Evolutionary conservation across 1,284 basidiomycete genomes (phyloP).

Genomic region (Microbotryum violaceum): DNA sequence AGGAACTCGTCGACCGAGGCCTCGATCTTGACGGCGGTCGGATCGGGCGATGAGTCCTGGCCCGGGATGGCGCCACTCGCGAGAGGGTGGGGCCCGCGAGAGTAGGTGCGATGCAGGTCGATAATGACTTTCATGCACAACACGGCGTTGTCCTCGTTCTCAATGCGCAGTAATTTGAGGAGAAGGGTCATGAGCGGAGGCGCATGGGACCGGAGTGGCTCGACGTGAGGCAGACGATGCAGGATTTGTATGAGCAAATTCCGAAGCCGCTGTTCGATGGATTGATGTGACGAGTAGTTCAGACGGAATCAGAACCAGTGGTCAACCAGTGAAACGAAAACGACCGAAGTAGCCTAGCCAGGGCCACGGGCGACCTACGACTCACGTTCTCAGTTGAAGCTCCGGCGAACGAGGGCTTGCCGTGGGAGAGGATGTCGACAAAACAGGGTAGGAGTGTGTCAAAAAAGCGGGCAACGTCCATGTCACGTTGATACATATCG

Average conservation of each 20-base stretch:
- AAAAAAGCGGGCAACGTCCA: slow-evolving; percentile 62
- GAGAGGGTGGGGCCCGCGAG: slow-evolving; percentile 29
- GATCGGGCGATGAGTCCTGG: slow-evolving; percentile 44
- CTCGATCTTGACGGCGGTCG: slow-evolving; percentile 48
- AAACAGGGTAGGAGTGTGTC: slow-evolving; percentile 61
- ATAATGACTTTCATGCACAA: slow-evolving; percentile 87
- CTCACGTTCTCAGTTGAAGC: slow-evolving; percentile 64
- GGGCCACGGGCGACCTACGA: slow-evolving; percentile 1
- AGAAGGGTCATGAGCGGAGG: slow-evolving; percentile 61
- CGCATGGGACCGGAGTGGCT: slow-evolving; percentile 65
- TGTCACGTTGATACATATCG: slow-evolving; percentile 66
- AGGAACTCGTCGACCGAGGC: slow-evolving; percentile 74
- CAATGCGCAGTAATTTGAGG: slow-evolving; percentile 73
- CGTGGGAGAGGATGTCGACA: slow-evolving; percentile 66
- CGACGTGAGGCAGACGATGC: slow-evolving; percentile 76
- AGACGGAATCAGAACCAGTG: too few species aligned
- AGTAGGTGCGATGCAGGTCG: slow-evolving; percentile 52
- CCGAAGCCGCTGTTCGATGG: slow-evolving; percentile 57
- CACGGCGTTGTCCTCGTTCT: slow-evolving; percentile 95
- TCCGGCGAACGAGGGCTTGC: slow-evolving; percentile 66
- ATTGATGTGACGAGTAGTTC: not conserved
- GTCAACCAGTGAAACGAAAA: not conserved
- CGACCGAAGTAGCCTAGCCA: not conserved
- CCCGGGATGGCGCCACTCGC: not conserved
- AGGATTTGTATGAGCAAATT: slow-evolving; percentile 78